Evolutionary conservation across 257 asterid genomes (phyloP).

Genomic region (Solanum tarapatanum): DNA sequence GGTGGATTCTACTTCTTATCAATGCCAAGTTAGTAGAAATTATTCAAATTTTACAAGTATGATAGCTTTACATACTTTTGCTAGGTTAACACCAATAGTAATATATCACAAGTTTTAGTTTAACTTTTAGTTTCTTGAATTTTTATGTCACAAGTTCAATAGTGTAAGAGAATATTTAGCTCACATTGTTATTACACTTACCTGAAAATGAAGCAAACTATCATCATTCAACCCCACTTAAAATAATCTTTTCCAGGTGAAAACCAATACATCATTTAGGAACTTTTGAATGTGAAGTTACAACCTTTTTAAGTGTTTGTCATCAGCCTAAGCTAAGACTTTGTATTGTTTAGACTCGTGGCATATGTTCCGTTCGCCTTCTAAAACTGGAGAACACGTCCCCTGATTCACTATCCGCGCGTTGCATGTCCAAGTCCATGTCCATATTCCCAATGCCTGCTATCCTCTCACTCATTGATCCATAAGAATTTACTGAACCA

Average conservation of each 20-base stretch:
- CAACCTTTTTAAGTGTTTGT: not conserved
- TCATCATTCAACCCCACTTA: not conserved
- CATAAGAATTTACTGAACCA: constrained; percentile 27
- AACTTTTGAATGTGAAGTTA: not conserved
- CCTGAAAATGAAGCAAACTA: not conserved
- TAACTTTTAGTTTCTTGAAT: not conserved
- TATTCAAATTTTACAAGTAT: not conserved
- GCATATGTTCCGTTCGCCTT: constrained; percentile 12
- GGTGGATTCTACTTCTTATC: not conserved
- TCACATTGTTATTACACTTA: not conserved
- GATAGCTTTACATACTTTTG: not conserved
- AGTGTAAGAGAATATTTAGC: not conserved
- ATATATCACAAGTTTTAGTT: not conserved
- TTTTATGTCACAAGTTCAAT: not conserved
- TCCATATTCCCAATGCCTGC: constrained; percentile 14
- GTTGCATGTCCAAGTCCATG: constrained; percentile 16
- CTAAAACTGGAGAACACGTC: constrained; percentile 38
- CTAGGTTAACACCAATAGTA: not conserved
- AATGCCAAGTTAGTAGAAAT: not conserved
- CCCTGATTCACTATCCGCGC: constrained; percentile 31
- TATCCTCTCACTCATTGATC: constrained; percentile 16
- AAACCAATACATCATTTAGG: not conserved
- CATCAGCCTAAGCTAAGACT: not conserved
- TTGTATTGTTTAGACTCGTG: not conserved
- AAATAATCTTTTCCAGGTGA: not conserved